Conservation (phyloP, 2,329 filamentous ascomycete genomes). For the Phyllosticta paracitricarpa region DNA sequence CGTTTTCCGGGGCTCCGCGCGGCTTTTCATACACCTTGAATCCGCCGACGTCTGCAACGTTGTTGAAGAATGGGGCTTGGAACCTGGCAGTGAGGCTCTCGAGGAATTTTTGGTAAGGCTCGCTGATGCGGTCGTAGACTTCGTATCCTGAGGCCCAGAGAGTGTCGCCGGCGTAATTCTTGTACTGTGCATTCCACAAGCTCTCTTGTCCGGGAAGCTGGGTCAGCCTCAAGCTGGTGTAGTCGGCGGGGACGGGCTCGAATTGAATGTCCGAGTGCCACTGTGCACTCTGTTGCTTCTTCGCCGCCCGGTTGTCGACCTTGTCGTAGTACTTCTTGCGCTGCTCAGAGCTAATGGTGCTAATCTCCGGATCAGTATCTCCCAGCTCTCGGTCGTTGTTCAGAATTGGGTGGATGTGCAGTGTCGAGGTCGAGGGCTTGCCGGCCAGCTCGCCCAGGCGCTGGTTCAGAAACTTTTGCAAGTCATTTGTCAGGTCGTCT, state of each 20-base stretch:
- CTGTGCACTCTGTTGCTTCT: constrained; percentile 38
- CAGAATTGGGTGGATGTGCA: constrained; percentile 51
- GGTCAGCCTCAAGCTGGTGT: constrained; percentile 27
- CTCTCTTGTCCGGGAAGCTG: constrained; percentile 22
- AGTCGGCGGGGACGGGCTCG: constrained; percentile 32
- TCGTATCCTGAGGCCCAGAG: constrained; percentile 31
- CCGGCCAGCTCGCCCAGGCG: constrained; percentile 49
- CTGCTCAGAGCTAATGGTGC: constrained; percentile 40
- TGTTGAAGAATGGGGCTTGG: constrained; percentile 35
- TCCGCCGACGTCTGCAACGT: constrained; percentile 28
- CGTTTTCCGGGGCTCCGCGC: constrained; percentile 46
- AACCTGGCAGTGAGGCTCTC: constrained; percentile 38
- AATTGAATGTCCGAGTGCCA: constrained; percentile 45
- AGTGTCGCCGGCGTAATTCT: constrained; percentile 17
- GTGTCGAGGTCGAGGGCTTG: constrained; percentile 44
- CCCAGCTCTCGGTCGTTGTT: constrained; percentile 34
- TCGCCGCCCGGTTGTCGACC: constrained; percentile 29
- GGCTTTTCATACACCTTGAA: constrained; percentile 39
- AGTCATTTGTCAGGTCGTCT: constrained; percentile 37
- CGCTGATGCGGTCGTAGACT: constrained; percentile 40
- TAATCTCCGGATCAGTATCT: constrained; percentile 28
- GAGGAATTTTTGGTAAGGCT: constrained; percentile 40
- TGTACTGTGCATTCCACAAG: constrained; percentile 12
- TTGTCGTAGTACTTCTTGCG: constrained; percentile 26
- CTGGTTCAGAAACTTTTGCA: constrained; percentile 44